Percentiles rank a stretch among this genome's conserved stretches.
Conservation (phyloP, 129 eudicot genomes). For the Centella asiatica region DNA sequence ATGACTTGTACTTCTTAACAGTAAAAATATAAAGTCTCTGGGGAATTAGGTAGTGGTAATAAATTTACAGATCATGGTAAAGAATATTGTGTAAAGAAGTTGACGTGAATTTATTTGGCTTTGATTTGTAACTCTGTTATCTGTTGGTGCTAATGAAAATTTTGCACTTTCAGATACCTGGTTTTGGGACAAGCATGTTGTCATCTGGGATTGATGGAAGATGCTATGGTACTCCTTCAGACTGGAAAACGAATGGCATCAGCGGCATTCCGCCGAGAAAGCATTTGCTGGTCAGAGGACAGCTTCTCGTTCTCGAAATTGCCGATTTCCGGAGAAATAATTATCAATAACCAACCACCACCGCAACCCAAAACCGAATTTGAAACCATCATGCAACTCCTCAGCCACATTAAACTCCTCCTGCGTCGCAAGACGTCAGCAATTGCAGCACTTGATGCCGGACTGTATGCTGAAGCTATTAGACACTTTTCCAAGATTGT, state of each 20-base stretch:
- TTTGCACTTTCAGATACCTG: slow-evolving; percentile 48
- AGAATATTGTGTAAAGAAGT: no score
- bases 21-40: no score
- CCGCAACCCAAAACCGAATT: slow-evolving; percentile 53
- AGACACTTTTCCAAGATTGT: slow-evolving; percentile 90
- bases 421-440: slow-evolving; percentile 92
- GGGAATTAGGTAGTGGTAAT: no score
- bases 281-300: slow-evolving; percentile 86
- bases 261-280: slow-evolving; percentile 86
- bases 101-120: no score
- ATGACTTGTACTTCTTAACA: no score
- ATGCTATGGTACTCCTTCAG: slow-evolving; percentile 87
- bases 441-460: slow-evolving; percentile 91
- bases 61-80: no score
- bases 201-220: slow-evolving; percentile 91
- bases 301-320: slow-evolving; percentile 47
- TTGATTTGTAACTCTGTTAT: neutral
- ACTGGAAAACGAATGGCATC: slow-evolving; percentile 90
- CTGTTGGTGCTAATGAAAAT: neutral
- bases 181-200: slow-evolving; percentile 93
- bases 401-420: slow-evolving; percentile 80
- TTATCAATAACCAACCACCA: slow-evolving; percentile 31
- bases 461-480: slow-evolving; percentile 73
- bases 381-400: slow-evolving; percentile 59
- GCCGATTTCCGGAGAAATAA: slow-evolving; percentile 36